Base-by-base conservation (phyloP, 1,284 basidiomycete species). In the Apiotrichum veenhuisii region DNA sequence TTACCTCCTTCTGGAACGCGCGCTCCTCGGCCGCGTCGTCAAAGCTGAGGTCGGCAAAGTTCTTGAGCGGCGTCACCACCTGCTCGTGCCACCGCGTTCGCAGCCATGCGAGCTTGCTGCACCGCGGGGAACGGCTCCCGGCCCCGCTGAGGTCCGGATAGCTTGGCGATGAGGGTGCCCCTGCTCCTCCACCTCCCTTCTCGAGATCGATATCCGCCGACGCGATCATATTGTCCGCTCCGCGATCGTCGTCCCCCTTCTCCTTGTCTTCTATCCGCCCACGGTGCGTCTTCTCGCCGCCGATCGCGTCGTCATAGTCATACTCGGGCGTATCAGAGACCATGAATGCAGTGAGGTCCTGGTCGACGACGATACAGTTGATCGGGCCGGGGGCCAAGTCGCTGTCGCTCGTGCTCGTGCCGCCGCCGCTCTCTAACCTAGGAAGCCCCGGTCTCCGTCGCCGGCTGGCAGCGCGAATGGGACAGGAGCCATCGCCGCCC, bases 11-110 rank as follows among this genome's bases (percentile, higher is more conserved):
- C 36, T 69, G 70, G 55, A 70, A 77, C 18, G 68, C 66, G 27
- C 63, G 57, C 54, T 77, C 76, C 52, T 73, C 74, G 22, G 48
- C 60, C 9, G 57, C 50, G 52, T 77, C 76, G 1, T 71, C 64
- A 52, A 73, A 77, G 22, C 62, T 66, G 22, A 68, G 70, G 50
- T 77, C 70, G 54, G 69, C 60, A 55, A 75, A 77, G 56, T 75
- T 69, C 38, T n/a, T 17, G 2, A 59, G 33, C 1, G 55, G 45
- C 22, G 12, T 5, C 12, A 23, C 11, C 12, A 48, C 10, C 5
- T 27, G n/a, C 14, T 26, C 27, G 27, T 14, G n/a, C 40, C 38
- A 42, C 7, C 9, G n/a, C 5, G 5, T 14, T 20, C 46, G 11
- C 2, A 23, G 1, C 30, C 45, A 34, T 30, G 30, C 30, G 14